Evolutionary conservation across 2,329 filamentous ascomycete species (phyloP), one percentile per base, ranked within the genome.

Genomic region (Microcyclospora pomicola): DNA sequence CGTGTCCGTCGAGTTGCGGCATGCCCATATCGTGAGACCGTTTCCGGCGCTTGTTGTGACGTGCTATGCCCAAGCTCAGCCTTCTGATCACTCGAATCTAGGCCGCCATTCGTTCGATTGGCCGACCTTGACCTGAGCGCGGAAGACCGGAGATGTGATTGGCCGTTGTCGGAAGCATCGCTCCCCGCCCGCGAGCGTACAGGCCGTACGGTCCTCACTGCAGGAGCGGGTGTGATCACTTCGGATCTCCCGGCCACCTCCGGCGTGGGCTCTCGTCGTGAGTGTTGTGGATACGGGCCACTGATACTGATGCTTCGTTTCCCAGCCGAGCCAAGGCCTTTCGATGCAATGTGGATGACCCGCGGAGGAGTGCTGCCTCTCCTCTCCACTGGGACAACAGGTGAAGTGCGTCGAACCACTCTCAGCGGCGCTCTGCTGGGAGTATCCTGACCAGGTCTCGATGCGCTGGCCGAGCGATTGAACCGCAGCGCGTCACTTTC

Each of bases 1-100:
- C 69, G 66, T 12, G 60, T 65, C 35, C 67, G 65, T 28, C 65
- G 64, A 32, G 66, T 61, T 2, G 70, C 71, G 3, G 72, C 54
- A 2, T 48, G 44, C 4, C 47, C 52, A 36, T 58, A 55, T 41
- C 53, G 42, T 65, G 29, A 64, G 28, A 39, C 45, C 55, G 43
- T 71, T 66, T 51, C 70, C 66, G 35, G 71, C 71, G 38, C 68
- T 34, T 69, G 66, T 14, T 62, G 51, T 34, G 67, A 48, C 42
- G 51, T 44, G 40, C 49, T 53, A 15, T 50, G 48, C 30, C 40
- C 48, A 19, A 56, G 41, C 32, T 54, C 50, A 30, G 42, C 41
- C 35, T 43, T 44, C 36, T 43, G 36, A 31, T 46, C 45, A 35
- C 40, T 36, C 1, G 43, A 45, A 15, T 49, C 49, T 19, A 38